A percentile compares a stretch with the other conserved stretches of the same genome.
Conservation (phyloP, 2,329 filamentous ascomycete species). For the Pseudogymnoascus sp. region DNA sequence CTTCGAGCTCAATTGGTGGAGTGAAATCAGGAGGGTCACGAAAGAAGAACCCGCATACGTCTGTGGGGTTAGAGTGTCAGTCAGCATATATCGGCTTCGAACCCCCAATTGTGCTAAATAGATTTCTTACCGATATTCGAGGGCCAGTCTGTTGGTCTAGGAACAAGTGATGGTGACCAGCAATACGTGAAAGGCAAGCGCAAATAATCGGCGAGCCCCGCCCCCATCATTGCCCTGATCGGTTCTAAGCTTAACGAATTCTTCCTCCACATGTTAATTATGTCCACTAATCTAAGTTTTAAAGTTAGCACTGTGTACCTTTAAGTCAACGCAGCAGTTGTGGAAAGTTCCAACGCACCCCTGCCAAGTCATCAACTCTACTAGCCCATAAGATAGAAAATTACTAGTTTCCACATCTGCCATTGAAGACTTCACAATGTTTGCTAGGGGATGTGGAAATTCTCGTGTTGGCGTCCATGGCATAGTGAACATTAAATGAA, state of each 20-base stretch:
- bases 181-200: slow-evolving; percentile 13
- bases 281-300: slow-evolving; percentile 56
- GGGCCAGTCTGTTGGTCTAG: slow-evolving; percentile 35
- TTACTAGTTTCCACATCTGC: slow-evolving; percentile 33
- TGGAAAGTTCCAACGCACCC: slow-evolving; percentile 27
- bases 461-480: slow-evolving; percentile 19
- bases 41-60: slow-evolving; percentile 41
- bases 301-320: background rate
- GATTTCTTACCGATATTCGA: slow-evolving; percentile 26
- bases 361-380: slow-evolving; percentile 44
- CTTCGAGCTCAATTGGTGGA: slow-evolving; percentile 33
- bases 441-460: slow-evolving; percentile 37
- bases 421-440: slow-evolving; percentile 31
- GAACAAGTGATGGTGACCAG: slow-evolving; percentile 33
- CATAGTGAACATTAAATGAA: slow-evolving; percentile 21
- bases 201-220: slow-evolving; percentile 9
- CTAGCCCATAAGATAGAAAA: slow-evolving; percentile 39
- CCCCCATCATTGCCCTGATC: slow-evolving; percentile 7
- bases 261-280: slow-evolving; percentile 44
- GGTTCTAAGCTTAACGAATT: slow-evolving; percentile 9
- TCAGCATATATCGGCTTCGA: background rate
- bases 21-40: slow-evolving; percentile 30
- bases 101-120: background rate
- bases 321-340: background rate
- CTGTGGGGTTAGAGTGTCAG: slow-evolving; percentile 7